Evolutionary conservation across 2,329 filamentous ascomycete species (phyloP), one percentile per base, ranked within the genome.

Genomic region (Orbilia quercus): DNA sequence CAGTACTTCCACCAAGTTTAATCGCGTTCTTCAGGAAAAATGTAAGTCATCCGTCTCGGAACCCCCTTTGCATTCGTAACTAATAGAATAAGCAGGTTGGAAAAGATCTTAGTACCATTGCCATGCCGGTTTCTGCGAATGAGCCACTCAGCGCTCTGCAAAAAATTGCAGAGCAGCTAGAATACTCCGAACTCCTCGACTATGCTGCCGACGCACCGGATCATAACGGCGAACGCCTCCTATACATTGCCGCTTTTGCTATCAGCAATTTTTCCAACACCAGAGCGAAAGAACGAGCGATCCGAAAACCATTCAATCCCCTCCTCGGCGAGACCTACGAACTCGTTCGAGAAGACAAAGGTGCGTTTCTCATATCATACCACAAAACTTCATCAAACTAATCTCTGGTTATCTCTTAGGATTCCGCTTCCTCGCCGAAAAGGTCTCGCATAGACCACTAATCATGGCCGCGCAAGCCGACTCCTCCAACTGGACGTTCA

Each of bases 11-110:
- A 0, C 95, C 95, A 0, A 96, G 92, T 80, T 83, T 99, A 59
- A 96, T 99, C 76, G 91, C 91, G 0, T 96, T 98, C 80, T 85
- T 98, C 31, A 89, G 95, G 76, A 99, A 98, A 81, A 99, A 99
- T 77, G 95, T 98, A 38, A 51, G 59, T 6, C 44, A 20, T 20
- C 1, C 22, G 42, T 6, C 20, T 40, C 2, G 6, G 7, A 48
- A 38, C 18, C 9, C 22, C 34, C n/a, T 7, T 1, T 1, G 40
- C 12, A 28, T 1, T 40, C 1, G 5, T 7, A 28, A 14, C 23
- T 28, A 38, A 31, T 44, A 38, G 1, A 14, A 23, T 16, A 44
- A 51, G 47, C 14, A 62, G 59, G 59, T 67, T 7, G 95, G 95
- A 79, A 99, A 99, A 81, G 95, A 99, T 81, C 84, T 99, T 53